These are phyloP conservation scores for Hansfordia pulvinata DNA, from an alignment of 2,329 filamentous ascomycete species.

Conservation along the genomic window DNA sequence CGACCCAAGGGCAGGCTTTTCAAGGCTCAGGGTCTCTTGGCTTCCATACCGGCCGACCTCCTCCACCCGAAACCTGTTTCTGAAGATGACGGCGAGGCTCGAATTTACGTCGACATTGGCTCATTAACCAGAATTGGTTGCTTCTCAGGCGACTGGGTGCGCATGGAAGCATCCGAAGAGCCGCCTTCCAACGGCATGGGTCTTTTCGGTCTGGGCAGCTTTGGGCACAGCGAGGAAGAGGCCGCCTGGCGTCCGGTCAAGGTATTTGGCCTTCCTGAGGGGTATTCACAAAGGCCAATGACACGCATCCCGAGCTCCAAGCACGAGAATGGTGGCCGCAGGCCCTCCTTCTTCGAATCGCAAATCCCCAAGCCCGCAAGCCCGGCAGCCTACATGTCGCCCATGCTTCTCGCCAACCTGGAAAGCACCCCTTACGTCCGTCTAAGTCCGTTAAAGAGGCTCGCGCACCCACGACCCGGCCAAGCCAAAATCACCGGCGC, in stretches of 20 bases:
- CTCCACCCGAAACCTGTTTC: slow-evolving; percentile 69
- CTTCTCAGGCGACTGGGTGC: slow-evolving; percentile 96
- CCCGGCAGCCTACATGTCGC: slow-evolving; percentile 63
- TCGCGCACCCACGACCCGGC: slow-evolving; percentile 32
- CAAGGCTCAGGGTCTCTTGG: slow-evolving; percentile 66
- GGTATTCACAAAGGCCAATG: slow-evolving; percentile 46
- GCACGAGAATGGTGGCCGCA: slow-evolving; percentile 30
- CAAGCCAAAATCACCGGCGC: slow-evolving; percentile 41
- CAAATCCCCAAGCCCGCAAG: slow-evolving; percentile 48
- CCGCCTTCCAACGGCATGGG: slow-evolving; percentile 55
- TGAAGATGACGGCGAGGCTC: slow-evolving; percentile 75
- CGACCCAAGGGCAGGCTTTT: slow-evolving; percentile 67
- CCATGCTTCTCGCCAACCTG: slow-evolving; percentile 76
- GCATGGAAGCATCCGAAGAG: slow-evolving; percentile 64
- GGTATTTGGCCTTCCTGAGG: slow-evolving; percentile 79
- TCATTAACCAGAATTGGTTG: slow-evolving; percentile 82
- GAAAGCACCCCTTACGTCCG: slow-evolving; percentile 67
- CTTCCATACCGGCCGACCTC: slow-evolving; percentile 58
- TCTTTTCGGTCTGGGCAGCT: slow-evolving; percentile 54
- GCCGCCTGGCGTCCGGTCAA: slow-evolving; percentile 69
- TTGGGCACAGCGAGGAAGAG: slow-evolving; percentile 48
- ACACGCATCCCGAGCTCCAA: slow-evolving; percentile 45
- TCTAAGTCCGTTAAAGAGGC: slow-evolving; percentile 54
- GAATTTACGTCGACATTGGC: slow-evolving; percentile 81
- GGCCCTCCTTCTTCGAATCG: slow-evolving; percentile 51